A percentile compares a stretch with the other conserved stretches of the same genome.
These are phyloP conservation scores for Aspergillus sojae DNA, from an alignment of 2,329 filamentous ascomycete genomes.

Conservation along the genomic window DNA sequence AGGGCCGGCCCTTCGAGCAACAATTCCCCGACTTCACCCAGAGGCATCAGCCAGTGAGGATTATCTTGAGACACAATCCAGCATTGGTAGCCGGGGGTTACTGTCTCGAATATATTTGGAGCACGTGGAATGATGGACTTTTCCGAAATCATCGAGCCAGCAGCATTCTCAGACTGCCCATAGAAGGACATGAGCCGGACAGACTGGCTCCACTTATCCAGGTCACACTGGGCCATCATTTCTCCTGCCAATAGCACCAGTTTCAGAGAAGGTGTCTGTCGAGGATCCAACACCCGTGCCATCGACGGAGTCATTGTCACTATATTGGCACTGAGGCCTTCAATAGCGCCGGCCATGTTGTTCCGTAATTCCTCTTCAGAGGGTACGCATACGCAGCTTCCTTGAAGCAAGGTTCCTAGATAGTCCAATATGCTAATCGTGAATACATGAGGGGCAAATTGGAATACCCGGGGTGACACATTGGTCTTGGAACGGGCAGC, in stretches of 20 bases:
- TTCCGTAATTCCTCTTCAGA: not conserved
- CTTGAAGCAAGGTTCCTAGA: not conserved
- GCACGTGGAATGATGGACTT: not conserved
- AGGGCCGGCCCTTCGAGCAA: constrained; percentile 12
- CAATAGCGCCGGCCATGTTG: not conserved
- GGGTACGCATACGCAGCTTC: not conserved
- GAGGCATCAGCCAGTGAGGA: not conserved
- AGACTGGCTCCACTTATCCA: not conserved
- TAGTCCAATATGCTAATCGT: not conserved
- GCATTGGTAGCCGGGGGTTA: not conserved
- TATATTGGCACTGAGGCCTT: not conserved
- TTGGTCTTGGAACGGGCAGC: no score
- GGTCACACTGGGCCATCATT: not conserved
- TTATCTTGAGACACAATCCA: not conserved
- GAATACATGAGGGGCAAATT: not conserved
- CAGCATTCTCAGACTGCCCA: not conserved
- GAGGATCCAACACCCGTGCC: not conserved
- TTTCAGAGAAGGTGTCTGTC: not conserved
- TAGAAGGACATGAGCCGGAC: not conserved
- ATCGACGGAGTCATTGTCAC: not conserved
- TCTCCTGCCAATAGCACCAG: not conserved
- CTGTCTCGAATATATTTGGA: not conserved
- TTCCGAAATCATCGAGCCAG: not conserved
- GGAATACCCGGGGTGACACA: not conserved
- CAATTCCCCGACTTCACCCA: constrained; percentile 6